Conservation (phyloP, 768 basidiomycete genomes). For the Tulasnella sp. region DNA sequence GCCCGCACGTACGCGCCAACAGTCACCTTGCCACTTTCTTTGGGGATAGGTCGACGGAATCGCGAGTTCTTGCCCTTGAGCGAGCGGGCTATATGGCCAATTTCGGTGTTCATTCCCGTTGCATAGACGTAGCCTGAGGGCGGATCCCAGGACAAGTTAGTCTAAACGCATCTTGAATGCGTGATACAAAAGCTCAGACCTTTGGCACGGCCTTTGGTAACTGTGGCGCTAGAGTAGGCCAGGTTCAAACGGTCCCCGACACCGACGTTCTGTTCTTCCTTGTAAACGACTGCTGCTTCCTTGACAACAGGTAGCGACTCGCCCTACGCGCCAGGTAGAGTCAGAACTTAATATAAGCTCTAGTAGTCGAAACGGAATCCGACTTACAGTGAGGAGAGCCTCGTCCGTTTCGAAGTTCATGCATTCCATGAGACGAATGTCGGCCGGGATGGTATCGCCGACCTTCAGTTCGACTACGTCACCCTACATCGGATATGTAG, state of each 20-base stretch:
- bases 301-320: conserved; percentile 41
- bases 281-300: conserved; percentile 44
- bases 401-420: conserved; percentile 57
- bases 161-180: background rate
- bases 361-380: background rate
- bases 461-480: conserved; percentile 67
- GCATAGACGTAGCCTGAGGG: conserved; percentile 29
- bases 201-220: conserved; percentile 38
- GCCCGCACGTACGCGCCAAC: conserved; percentile 37
- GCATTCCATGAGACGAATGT: conserved; percentile 39
- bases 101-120: conserved; percentile 35
- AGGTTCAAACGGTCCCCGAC: conserved; percentile 26
- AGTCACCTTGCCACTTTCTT: conserved; percentile 21
- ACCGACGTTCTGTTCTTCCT: conserved; percentile 24
- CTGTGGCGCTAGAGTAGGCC: conserved; percentile 36
- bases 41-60: conserved; percentile 24
- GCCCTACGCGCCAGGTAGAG: conserved; percentile 38
- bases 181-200: conserved; percentile 12
- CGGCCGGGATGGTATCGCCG: conserved; percentile 45
- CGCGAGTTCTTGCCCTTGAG: conserved; percentile 30
- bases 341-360: conserved; percentile 25
- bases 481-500: conserved; percentile 41
- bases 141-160: background rate
- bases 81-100: conserved; percentile 30
- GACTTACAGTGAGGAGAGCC: conserved; percentile 47